Evolutionary conservation across 176 grass and related monocot genomes (phyloP), one percentile per base, ranked within the genome.

Genomic region (Raddia distichophylla): DNA sequence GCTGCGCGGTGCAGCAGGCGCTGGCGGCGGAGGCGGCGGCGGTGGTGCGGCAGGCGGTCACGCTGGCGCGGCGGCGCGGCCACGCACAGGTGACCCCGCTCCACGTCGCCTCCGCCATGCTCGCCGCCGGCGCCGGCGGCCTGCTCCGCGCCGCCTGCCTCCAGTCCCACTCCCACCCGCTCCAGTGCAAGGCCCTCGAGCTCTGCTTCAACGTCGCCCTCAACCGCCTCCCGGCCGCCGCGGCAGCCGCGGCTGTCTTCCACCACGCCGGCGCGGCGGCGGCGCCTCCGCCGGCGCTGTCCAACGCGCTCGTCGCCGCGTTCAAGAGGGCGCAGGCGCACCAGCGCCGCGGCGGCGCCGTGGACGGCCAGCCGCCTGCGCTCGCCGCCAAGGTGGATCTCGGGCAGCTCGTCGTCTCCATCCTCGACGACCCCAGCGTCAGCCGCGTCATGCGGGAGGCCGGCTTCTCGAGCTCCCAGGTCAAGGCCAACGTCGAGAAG

Each of bases 191-290:
- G 88, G 95, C 95, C 19, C 88, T 98, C 37, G 95, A 95, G 60
- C 92, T 98, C 35, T 98, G 95, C 86, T 87, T 98, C 88, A 98
- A 98, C 90, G 95, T 98, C 42, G 95, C 95, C 40, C 90, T 98
- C 46, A 98, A 95, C 85, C 95, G 95, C 79, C 88, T 98, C 67
- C 95, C 95, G 11, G 79, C 95, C 32, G 78, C 90, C 17, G 79
- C 67, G 48, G 58, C 80, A 49, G 71, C 91, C 19, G 54, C 89
- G 17, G 79, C 71, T 78, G 52, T 87, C 42, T 81, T 82, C 9
- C 88, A 83, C 79, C 71, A 48, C 10, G 72, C 52, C 72, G 53
- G 3, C 7, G 49, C 27, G 14, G 32, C 86, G 75, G 32, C 84
- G 86, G 63, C 50, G 75, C 57, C 67, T 22, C 43, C 45, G 1